Conservation (phyloP, 2,329 filamentous ascomycete species). For the Rutstroemia sp. region DNA sequence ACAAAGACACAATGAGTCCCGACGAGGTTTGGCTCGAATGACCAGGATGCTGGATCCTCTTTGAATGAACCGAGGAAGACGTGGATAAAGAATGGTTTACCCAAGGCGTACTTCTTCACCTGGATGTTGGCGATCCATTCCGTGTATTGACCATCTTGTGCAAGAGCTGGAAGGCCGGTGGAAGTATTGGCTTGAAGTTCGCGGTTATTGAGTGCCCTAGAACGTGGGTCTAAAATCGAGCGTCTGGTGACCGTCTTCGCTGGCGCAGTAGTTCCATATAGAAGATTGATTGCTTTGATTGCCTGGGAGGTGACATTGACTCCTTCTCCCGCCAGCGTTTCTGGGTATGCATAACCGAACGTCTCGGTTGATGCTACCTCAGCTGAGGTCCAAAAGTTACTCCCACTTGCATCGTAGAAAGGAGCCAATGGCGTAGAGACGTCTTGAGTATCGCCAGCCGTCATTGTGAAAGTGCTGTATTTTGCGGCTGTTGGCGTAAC, state of each 20-base stretch:
- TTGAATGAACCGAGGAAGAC: constrained; percentile 53
- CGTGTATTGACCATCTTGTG: constrained; percentile 13
- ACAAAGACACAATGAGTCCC: constrained; percentile 32
- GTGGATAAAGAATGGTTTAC: constrained; percentile 56
- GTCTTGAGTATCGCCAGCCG: constrained; percentile 16
- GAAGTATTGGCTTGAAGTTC: constrained; percentile 2
- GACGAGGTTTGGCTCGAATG: constrained; percentile 24
- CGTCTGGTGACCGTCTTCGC: neutral
- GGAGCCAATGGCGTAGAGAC: constrained; percentile 32
- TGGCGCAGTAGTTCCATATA: constrained; percentile 33
- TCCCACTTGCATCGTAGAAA: constrained; percentile 34
- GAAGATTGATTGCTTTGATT: constrained; percentile 48
- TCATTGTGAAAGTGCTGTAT: constrained; percentile 29
- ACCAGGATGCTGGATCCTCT: constrained; percentile 20
- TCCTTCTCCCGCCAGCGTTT: constrained; percentile 40
- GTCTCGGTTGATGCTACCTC: constrained; percentile 13
- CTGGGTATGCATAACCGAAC: constrained; percentile 24
- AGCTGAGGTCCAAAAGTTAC: constrained; percentile 34
- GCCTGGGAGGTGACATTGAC: constrained; percentile 54
- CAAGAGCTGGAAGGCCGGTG: neutral
- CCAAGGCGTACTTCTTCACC: constrained; percentile 51
- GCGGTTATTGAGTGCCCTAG: neutral
- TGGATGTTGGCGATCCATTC: constrained; percentile 65
- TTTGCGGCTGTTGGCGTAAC: constrained; percentile 29
- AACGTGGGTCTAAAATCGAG: neutral